phyloP scores from a whole-genome alignment of 2,329 filamentous ascomycete species.

The Neurospora sp. region DNA sequence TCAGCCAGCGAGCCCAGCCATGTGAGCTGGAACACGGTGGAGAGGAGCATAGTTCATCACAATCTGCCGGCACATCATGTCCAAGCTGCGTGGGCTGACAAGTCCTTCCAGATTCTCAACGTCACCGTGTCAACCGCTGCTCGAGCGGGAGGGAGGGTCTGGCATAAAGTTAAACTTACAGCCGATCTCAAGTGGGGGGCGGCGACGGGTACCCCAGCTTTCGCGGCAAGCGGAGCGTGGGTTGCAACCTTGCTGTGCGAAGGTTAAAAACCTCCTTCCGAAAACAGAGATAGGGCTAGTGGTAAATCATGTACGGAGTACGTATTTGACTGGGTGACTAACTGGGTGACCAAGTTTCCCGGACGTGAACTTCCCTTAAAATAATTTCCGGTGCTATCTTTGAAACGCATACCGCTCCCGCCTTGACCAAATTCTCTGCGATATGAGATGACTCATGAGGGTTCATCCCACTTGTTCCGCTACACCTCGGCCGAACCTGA shows the following conservation, averaged over 20 bases:
- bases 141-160: neutral
- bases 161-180: neutral
- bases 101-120: neutral
- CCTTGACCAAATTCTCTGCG: neutral
- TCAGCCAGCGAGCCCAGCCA: neutral
- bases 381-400: neutral
- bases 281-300: too few relatives aligned
- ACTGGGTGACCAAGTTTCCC: neutral
- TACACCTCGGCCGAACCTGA: neutral
- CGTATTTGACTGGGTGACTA: too few relatives aligned
- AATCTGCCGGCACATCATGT: neutral
- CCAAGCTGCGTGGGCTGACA: too few relatives aligned
- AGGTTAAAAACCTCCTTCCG: too few relatives aligned
- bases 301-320: too few relatives aligned
- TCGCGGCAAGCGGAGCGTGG: neutral
- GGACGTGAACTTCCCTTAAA: neutral
- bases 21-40: too few relatives aligned
- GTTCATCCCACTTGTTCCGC: neutral
- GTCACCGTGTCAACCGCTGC: neutral
- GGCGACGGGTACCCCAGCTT: neutral
- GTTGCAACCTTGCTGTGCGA: neutral
- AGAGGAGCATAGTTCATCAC: too few relatives aligned
- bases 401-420: neutral
- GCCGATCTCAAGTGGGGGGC: neutral
- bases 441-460: neutral